Evolutionary conservation across 495 filamentous ascomycete genomes (phyloP).

Genomic region (Penicillium bialowiezense): DNA sequence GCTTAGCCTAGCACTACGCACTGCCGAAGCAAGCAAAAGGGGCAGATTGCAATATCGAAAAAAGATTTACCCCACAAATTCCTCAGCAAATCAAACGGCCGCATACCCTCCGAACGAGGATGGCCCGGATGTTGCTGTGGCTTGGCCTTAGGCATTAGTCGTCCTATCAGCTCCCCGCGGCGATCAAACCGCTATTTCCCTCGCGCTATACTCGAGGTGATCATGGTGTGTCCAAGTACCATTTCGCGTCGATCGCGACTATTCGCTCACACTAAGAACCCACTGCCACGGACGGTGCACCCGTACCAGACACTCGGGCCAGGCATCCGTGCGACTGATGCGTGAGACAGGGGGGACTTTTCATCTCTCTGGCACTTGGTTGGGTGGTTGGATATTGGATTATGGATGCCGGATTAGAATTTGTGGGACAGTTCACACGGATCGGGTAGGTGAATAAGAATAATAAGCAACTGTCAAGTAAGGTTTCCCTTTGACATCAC

Average conservation of each 20-base stretch:
- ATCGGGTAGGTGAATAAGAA: neutral
- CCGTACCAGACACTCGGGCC: conserved; percentile 26
- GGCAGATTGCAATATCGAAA: conserved; percentile 10
- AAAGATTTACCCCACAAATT: conserved; percentile 14
- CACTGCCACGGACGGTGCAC: conserved; percentile 21
- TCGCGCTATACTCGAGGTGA: neutral
- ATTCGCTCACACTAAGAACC: conserved; percentile 15
- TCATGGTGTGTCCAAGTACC: neutral
- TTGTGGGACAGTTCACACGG: too few relatives aligned
- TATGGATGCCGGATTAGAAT: neutral
- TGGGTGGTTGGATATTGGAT: too few relatives aligned
- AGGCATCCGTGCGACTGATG: neutral
- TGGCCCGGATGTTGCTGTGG: neutral
- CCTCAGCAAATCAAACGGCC: conserved; percentile 2
- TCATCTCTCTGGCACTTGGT: too few relatives aligned
- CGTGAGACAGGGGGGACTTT: conserved; percentile 11
- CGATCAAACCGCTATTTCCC: neutral
- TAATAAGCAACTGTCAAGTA: conserved; percentile 1
- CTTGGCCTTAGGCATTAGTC: neutral
- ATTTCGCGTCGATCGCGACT: conserved; percentile 1
- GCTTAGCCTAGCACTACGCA: too few relatives aligned
- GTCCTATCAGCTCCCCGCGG: neutral
- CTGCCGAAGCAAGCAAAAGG: too few relatives aligned
- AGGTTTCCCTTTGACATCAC: neutral
- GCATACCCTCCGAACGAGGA: conserved; percentile 1